phyloP scores from a whole-genome alignment of 306 rosid species.

The Gleditsia sinensis region DNA sequence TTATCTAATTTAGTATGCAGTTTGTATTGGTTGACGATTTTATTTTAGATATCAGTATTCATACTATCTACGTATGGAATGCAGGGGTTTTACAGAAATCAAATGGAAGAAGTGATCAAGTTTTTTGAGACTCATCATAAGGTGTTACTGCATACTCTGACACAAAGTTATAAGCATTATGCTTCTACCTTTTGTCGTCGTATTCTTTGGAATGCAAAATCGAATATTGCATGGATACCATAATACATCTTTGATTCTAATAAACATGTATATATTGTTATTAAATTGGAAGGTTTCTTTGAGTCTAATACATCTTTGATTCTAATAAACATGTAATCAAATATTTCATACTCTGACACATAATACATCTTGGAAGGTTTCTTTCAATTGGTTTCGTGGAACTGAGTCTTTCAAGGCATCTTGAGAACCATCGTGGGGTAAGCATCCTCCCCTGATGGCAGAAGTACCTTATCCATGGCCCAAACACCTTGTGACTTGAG shows the following conservation, averaged over 20 bases:
- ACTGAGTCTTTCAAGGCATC: background rate
- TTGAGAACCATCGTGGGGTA: background rate
- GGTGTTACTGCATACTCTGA: constrained; percentile 45
- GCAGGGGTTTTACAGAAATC: constrained; percentile 97
- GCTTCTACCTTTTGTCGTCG: background rate
- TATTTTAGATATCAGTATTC: constrained; percentile 12
- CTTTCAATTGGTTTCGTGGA: constrained; percentile 26
- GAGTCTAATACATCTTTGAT: no score
- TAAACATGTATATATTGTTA: background rate
- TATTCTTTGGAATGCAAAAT: background rate
- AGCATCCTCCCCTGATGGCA: background rate
- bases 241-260: background rate
- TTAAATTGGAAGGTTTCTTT: background rate
- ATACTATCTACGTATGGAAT: constrained; percentile 35
- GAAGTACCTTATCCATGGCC: background rate
- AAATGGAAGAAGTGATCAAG: constrained; percentile 98
- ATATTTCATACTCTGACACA: no score
- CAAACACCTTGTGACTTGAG: background rate
- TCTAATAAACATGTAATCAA: no score
- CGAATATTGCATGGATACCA: background rate
- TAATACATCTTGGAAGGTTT: no score
- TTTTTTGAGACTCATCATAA: constrained; percentile 97
- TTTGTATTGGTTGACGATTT: constrained; percentile 26
- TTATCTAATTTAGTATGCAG: constrained; percentile 22
- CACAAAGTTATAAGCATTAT: background rate